Percentiles rank a stretch among this genome's conserved stretches.
phyloP scores from a whole-genome alignment of 164 flowering plant genomes.

The Aristolochia fimbriata region DNA sequence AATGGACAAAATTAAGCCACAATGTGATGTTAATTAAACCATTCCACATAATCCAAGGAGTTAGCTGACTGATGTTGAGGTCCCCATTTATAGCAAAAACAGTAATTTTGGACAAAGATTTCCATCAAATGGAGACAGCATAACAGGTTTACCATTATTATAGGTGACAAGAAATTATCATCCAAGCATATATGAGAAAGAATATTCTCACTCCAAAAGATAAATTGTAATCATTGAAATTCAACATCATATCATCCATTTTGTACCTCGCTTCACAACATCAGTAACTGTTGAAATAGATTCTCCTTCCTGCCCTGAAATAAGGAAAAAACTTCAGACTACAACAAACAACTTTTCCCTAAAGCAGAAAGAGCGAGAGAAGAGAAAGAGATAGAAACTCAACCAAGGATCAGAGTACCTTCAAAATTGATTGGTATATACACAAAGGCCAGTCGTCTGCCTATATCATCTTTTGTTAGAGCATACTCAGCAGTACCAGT shows the following conservation, averaged over 20 bases:
- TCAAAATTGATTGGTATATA: slow-evolving; percentile 88
- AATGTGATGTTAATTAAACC: too few species aligned
- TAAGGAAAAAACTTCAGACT: not conserved
- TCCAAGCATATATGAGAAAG: not conserved
- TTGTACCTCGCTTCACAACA: slow-evolving; percentile 62
- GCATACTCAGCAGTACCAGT: slow-evolving; percentile 70
- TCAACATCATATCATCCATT: not conserved
- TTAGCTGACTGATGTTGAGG: too few species aligned
- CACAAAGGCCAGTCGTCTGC: slow-evolving; percentile 53
- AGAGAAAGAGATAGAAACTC: too few species aligned
- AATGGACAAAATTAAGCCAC: too few species aligned
- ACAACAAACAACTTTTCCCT: not conserved
- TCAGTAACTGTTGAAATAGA: slow-evolving; percentile 47
- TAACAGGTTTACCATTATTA: too few species aligned
- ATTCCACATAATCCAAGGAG: too few species aligned
- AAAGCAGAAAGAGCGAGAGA: not conserved
- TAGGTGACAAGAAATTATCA: too few species aligned
- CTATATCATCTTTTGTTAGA: slow-evolving; percentile 81
- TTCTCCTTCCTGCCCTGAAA: slow-evolving; percentile 87
- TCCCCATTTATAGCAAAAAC: too few species aligned
- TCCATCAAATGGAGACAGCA: too few species aligned
- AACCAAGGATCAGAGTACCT: slow-evolving; percentile 31
- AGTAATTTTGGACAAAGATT: too few species aligned
- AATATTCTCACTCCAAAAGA: too few species aligned
- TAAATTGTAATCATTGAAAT: not conserved